phyloP scores from a whole-genome alignment of 2,329 filamentous ascomycete species.

The Helicocarpus griseus region DNA sequence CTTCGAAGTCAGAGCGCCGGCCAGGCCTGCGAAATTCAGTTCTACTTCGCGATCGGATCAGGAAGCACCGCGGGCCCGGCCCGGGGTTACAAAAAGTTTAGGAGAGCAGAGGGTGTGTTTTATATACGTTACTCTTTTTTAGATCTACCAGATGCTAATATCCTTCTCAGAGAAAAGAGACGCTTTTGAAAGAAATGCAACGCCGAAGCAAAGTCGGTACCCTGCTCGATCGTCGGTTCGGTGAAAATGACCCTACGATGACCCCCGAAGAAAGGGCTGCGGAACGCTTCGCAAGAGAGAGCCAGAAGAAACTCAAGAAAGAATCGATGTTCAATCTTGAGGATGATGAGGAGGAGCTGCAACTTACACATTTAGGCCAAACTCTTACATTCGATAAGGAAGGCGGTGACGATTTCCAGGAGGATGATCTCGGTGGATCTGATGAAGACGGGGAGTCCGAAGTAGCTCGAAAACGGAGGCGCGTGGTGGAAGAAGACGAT shows the following conservation, averaged over 20 bases:
- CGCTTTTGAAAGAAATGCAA: conserved; percentile 82
- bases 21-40: conserved; percentile 73
- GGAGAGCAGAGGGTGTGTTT: conserved; percentile 69
- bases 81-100: conserved; percentile 72
- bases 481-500: conserved; percentile 35
- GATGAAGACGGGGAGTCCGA: conserved; percentile 52
- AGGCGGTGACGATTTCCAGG: conserved; percentile 65
- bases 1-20: conserved; percentile 80
- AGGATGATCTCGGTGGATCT: conserved; percentile 55
- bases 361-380: conserved; percentile 76
- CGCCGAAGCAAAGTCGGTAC: conserved; percentile 83
- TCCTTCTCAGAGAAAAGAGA: conserved; percentile 56
- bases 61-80: conserved; percentile 53
- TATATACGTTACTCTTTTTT: conserved; percentile 1
- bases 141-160: neutral
- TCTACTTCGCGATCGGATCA: conserved; percentile 51
- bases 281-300: conserved; percentile 82
- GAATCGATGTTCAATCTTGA: conserved; percentile 83
- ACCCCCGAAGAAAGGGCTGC: conserved; percentile 85
- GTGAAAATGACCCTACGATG: conserved; percentile 91
- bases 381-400: conserved; percentile 53
- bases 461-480: conserved; percentile 43
- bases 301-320: conserved; percentile 67
- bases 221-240: conserved; percentile 85
- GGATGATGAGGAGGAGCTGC: conserved; percentile 59